A percentile compares a stretch with the other conserved stretches of the same genome.
phyloP scores from a whole-genome alignment of 768 basidiomycete genomes.

The Tylopilus sp. region DNA sequence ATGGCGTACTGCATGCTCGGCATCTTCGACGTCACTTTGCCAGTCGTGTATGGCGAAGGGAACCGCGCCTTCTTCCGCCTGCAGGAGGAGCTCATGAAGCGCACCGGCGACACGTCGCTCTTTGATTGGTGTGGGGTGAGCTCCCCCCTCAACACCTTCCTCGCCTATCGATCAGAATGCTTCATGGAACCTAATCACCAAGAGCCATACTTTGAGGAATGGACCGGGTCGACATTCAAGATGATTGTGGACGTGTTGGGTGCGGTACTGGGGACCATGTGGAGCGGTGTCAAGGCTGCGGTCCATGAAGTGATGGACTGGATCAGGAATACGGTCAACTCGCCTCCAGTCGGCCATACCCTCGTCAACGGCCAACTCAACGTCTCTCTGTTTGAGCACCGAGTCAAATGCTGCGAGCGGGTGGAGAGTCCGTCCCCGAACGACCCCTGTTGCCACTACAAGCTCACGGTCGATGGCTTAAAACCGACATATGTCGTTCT shows the following conservation, averaged over 20 bases:
- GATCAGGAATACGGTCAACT: slow-evolving; percentile 6
- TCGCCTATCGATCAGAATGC: slow-evolving; percentile 18
- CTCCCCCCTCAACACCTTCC: slow-evolving; percentile 22
- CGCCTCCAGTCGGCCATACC: slow-evolving; percentile 16
- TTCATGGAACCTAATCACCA: slow-evolving; percentile 10
- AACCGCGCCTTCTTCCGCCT: slow-evolving; percentile 29
- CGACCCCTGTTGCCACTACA: slow-evolving; percentile 5
- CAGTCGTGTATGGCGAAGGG: too few species aligned
- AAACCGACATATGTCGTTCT: slow-evolving; percentile 5
- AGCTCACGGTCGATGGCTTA: slow-evolving; percentile 12
- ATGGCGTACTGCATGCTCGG: too few species aligned
- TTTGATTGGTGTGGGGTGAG: slow-evolving; percentile 25
- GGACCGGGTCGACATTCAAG: slow-evolving; percentile 5
- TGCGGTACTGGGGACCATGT: slow-evolving; percentile 4
- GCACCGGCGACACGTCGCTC: slow-evolving; percentile 21
- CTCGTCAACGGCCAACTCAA: slow-evolving; percentile 25
- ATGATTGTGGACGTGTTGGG: slow-evolving; percentile 15
- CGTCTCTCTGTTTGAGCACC: slow-evolving; percentile 21
- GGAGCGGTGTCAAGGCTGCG: slow-evolving; percentile 8
- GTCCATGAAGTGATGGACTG: background rate
- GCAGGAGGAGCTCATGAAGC: slow-evolving; percentile 28
- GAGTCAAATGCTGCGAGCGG: slow-evolving; percentile 8
- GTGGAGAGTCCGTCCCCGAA: background rate
- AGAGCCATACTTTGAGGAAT: slow-evolving; percentile 1
- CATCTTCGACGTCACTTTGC: too few species aligned